Base-by-base conservation (phyloP, 139 green algal genomes). In the Tetradesmus obliquus region DNA sequence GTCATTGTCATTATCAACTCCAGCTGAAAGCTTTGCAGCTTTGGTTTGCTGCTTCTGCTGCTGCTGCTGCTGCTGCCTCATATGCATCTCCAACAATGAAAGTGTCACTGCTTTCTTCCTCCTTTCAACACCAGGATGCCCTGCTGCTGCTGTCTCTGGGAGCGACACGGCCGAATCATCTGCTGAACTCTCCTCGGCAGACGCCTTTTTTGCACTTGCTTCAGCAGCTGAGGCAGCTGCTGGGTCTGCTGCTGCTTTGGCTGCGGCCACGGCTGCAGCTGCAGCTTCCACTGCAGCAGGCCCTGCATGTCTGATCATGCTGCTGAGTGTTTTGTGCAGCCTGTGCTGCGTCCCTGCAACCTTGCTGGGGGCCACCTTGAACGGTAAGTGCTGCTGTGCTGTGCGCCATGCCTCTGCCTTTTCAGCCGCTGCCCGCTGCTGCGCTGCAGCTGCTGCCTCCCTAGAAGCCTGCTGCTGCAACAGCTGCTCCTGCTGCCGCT, bases 1-100 rank as follows among this genome's bases (percentile, higher is more conserved):
- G 0, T 45, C 32, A 45, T 45, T 45, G 32, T 45, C 32, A 45
- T 45, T 0, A 45, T 45, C 32, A 45, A 45, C 32, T 45, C 32
- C 32, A 45, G 32, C 32, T 45, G 32, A 45, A 45, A 45, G 32
- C 32, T 45, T 45, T 45, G 15, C 15, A 19, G 15, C 66, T 8
- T 76, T 88, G 57, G 5, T 17, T 55, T 55, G 58, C 5, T 88
- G 58, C 24, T 79, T 4, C 9, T 69, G 83, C 20, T 79, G 58
- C 83, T 60, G 57, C 57, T 69, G 82, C 55, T 88, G n/a, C 57
- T 79, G 83, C 83, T 87, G 82, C 15, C 24, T 87, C 19, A 71
- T 2, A 8, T 55, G n/a, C 82, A 72, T 45, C 55, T 45, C 45
- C 80, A 24, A 12, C 51, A 54, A n/a, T 45, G 74, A 51, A 3